Conservation (phyloP, 2,329 filamentous ascomycete species). For the Pezicula neosporulosa region DNA sequence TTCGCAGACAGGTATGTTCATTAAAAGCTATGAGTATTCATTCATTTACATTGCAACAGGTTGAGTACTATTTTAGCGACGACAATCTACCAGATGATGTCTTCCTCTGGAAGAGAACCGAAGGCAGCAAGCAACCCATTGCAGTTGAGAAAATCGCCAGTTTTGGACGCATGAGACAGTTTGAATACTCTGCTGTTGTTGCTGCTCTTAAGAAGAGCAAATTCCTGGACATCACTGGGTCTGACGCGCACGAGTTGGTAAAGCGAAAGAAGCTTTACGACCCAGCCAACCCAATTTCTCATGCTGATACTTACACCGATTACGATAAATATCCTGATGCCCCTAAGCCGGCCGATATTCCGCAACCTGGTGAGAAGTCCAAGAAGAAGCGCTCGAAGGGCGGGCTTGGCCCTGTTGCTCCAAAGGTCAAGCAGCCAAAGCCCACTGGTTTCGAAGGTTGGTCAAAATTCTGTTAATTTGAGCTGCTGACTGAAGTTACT, state of each 20-base stretch:
- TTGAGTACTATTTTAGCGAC: slow-evolving; percentile 92
- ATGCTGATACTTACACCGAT: slow-evolving; percentile 31
- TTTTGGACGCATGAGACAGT: slow-evolving; percentile 93
- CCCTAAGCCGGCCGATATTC: not conserved
- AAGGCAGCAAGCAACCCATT: slow-evolving; percentile 79
- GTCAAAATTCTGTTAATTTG: slow-evolving; percentile 6
- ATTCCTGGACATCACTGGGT: slow-evolving; percentile 67
- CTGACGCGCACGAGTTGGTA: slow-evolving; percentile 65
- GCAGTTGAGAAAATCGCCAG: slow-evolving; percentile 72
- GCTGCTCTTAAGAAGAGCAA: slow-evolving; percentile 75
- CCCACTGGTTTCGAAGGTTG: slow-evolving; percentile 69
- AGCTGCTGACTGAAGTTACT: too few species aligned
- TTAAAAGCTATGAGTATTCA: not conserved
- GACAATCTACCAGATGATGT: slow-evolving; percentile 84
- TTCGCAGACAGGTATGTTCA: not conserved
- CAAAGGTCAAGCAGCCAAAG: slow-evolving; percentile 24
- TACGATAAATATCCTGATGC: not conserved
- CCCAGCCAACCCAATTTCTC: slow-evolving; percentile 3
- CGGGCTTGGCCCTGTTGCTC: slow-evolving; percentile 17
- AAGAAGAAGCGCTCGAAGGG: slow-evolving; percentile 36
- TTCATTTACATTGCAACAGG: slow-evolving; percentile 42
- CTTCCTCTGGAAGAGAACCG: slow-evolving; percentile 76
- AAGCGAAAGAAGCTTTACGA: slow-evolving; percentile 72
- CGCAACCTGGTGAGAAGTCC: not conserved
- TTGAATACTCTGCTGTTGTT: slow-evolving; percentile 81